Evolutionary conservation across 768 basidiomycete genomes (phyloP), one percentile per base, ranked within the genome.

Genomic region (Pisolithus orientalis): DNA sequence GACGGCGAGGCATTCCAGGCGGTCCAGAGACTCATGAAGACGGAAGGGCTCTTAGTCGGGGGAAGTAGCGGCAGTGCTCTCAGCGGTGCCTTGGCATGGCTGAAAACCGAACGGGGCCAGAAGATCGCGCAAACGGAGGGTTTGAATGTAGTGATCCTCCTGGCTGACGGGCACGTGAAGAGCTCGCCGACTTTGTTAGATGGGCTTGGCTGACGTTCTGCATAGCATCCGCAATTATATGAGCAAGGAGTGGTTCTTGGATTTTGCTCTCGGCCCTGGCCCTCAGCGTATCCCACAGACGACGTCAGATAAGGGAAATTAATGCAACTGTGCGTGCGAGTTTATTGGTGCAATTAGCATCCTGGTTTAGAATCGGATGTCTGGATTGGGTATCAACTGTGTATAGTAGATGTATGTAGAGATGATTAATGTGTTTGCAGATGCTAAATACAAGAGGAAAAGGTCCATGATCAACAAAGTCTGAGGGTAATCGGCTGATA

Each of bases 1-100:
- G 96, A 98, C 59, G 75, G 84, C 3, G 87, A 90, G 42, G 77
- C 93, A 0, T 96, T 94, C 60, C 75, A 74, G 8, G 83, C 84
- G 14, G 87, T 91, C 6, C 77, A 85, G 53, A 67, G 74, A 32
- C 65, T 96, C 25, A 96, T 96, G 81, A 79, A 83, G 49, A 77
- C 72, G 31, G 95, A 97, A 70, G 94, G 90, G 1, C 77, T 98
- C 8, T 76, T 99, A 2, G 87, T 96, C 3, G 96, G 96, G 6
- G 96, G 96, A 2, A 94, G 90, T 63, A 90, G 87, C 58, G 96
- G 96, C 0, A 91, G 89, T 64, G 83, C 87, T 0, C 71, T 98
- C 38, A 78, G 83, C 25, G 92, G 88, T 42, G 80, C 90, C 5
- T 62, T 96, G 40, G 66, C 77, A 47, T 97, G 88, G 84, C 72